Conservation (phyloP, 371 early-diverging fungal genomes). For the Lichtheimia ornata region DNA sequence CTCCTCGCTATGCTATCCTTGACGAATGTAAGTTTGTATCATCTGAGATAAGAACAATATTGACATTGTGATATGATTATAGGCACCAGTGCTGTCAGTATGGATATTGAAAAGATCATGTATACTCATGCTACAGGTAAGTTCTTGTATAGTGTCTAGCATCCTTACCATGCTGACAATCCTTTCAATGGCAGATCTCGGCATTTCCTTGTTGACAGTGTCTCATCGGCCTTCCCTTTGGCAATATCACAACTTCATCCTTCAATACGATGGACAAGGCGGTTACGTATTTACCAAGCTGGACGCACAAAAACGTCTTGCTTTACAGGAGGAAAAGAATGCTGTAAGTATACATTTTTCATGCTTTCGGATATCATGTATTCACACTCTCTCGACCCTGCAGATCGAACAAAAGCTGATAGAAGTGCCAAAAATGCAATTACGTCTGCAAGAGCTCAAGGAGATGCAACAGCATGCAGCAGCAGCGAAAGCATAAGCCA, state of each 20-base stretch:
- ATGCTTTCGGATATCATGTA: background rate
- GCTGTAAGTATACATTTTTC: conserved; percentile 37
- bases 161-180: background rate
- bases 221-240: conserved; percentile 87
- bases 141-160: background rate
- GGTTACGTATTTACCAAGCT: conserved; percentile 84
- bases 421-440: conserved; percentile 72
- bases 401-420: conserved; percentile 72
- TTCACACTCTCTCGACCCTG: background rate
- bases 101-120: conserved; percentile 90
- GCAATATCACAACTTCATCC: conserved; percentile 85
- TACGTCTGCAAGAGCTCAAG: conserved; percentile 63
- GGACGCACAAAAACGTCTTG: conserved; percentile 86
- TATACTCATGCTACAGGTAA: conserved; percentile 82
- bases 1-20: conserved; percentile 87
- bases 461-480: conserved; percentile 26
- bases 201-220: conserved; percentile 87
- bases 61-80: conserved; percentile 3
- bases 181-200: conserved; percentile 52
- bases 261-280: conserved; percentile 90
- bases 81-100: conserved; percentile 83
- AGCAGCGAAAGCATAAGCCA: background rate
- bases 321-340: conserved; percentile 74
- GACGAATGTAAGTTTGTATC: conserved; percentile 69
- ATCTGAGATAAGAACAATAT: background rate